Conservation (phyloP, 202 grass and related monocot genomes). For the Panicum hallii region DNA sequence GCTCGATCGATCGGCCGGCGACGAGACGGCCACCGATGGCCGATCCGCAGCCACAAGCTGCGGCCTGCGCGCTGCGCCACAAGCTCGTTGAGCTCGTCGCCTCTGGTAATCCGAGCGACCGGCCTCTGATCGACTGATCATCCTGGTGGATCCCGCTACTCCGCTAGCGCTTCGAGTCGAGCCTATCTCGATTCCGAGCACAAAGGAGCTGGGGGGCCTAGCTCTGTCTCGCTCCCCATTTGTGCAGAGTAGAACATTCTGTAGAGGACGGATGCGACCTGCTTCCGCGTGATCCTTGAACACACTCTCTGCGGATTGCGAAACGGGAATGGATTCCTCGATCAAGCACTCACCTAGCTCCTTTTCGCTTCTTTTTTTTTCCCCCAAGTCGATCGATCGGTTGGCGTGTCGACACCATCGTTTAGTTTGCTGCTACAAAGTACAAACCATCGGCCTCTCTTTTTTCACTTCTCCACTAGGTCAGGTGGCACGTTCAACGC, state of each 20-base stretch:
- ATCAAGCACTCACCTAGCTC: background rate
- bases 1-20: background rate
- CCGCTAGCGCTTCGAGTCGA: background rate
- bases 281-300: conserved; percentile 19
- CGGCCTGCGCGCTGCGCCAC: background rate
- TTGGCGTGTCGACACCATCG: background rate
- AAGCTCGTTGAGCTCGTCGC: background rate
- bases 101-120: background rate
- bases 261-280: background rate
- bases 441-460: background rate
- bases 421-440: background rate
- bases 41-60: background rate
- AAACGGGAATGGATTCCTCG: background rate
- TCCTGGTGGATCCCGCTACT: background rate
- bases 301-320: background rate
- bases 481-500: background rate
- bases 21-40: background rate
- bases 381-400: background rate
- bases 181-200: background rate
- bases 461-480: background rate
- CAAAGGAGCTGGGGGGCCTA: background rate
- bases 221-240: background rate
- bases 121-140: background rate
- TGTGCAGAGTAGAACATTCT: conserved; percentile 32
- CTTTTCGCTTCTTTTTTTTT: background rate